Evolutionary conservation across 139 green algal genomes (phyloP), one percentile per base, ranked within the genome.

Genomic region (Chlamydomonas schloesseri): DNA sequence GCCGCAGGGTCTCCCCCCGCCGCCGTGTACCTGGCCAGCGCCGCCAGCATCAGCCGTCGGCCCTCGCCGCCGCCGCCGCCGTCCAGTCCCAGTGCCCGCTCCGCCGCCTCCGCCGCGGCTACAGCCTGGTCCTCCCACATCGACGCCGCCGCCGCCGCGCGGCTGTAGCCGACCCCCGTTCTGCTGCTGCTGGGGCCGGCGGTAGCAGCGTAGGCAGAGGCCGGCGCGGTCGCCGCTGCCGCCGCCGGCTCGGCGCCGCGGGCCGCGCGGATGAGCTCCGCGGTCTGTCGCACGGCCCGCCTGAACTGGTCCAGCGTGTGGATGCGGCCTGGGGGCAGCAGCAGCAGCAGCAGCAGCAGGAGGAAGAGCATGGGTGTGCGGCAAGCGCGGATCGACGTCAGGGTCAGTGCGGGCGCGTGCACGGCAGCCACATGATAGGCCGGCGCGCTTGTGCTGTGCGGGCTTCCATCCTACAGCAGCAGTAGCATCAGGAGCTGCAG

Each of bases 41-140:
- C 76, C n/a, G 58, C 58, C 60, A 29, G 60, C 76, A 73, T 5
- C 36, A 83, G 42, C 37, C 60, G 36, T 28, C 28, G 26, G 60
- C 47, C 46, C 23, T 62, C 60, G 23, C 60, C 36, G 1, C 47
- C 46, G 28, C 42, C 60, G 23, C 60, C 36, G 0, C 73, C 62
- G 14, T 83, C 31, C 60, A 83, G 62, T 1, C 68, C 47, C 33
- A 83, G 28, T 6, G 60, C 28, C 76, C 37, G 36, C 10, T 14
- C 29, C 29, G 60, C 76, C 28, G 37, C 36, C 37, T 62, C 62
- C 10, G 33, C 50, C 23, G 76, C 62, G 13, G 60, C 60, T 62
- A 29, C 76, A 24, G 60, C 60, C 29, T 37, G 29, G 62, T 83
- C 76, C 37, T 83, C 76, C 76, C 76, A 83, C 60, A 73, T 55